Conservation (phyloP, 331 rosid species). For the Malus hybrid region DNA sequence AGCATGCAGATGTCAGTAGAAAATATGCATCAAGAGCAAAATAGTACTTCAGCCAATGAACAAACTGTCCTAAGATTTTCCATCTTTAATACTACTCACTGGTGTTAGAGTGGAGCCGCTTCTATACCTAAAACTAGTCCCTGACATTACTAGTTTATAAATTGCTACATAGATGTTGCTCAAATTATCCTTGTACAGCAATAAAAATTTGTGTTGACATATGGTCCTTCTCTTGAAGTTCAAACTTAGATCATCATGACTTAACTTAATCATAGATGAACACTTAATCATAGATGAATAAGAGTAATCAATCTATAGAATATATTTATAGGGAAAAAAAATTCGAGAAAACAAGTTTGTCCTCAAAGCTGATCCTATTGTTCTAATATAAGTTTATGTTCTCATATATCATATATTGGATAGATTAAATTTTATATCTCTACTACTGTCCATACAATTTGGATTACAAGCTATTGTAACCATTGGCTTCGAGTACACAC, state of each 20-base stretch:
- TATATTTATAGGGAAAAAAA: neutral
- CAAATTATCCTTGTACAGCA: neutral
- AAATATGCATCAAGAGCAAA: no score
- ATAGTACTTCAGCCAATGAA: neutral
- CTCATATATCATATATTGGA: neutral
- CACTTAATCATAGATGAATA: neutral
- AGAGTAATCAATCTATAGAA: neutral
- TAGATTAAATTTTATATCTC: neutral
- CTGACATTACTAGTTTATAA: neutral
- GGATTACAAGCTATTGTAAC: neutral
- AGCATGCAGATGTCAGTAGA: neutral
- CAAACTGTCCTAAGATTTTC: neutral
- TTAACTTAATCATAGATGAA: neutral
- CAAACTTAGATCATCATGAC: neutral
- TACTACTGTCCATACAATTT: neutral
- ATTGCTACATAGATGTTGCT: neutral
- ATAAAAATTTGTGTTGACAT: neutral
- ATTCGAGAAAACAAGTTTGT: neutral
- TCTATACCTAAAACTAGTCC: neutral
- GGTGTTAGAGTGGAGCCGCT: neutral
- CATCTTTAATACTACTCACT: neutral
- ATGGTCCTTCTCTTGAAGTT: neutral
- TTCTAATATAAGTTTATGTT: neutral
- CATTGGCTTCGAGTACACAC: neutral
- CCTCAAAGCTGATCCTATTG: neutral